phyloP scores from a whole-genome alignment of 192 early-diverging fungal species.

The Geosiphon pyriformis region DNA sequence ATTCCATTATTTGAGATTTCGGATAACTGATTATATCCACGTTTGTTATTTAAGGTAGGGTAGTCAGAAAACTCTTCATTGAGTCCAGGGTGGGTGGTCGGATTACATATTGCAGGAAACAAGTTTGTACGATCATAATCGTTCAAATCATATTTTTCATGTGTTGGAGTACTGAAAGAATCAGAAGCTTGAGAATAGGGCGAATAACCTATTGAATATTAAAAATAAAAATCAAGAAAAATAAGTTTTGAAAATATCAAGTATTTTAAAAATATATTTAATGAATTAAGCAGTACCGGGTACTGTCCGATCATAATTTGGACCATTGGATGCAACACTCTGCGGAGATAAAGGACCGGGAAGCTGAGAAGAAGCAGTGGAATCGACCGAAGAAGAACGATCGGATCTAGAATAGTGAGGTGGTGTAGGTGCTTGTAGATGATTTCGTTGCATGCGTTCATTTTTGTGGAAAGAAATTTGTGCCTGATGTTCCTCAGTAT shows the following conservation, averaged over 20 bases:
- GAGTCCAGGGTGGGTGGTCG: too few relatives aligned
- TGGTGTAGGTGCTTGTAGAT: slow-evolving; percentile 24
- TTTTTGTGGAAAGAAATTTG: slow-evolving; percentile 3
- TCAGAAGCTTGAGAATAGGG: neutral
- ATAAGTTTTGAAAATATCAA: neutral
- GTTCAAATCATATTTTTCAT: slow-evolving; percentile 21
- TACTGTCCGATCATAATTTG: neutral
- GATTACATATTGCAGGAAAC: too few relatives aligned
- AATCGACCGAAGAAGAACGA: slow-evolving; percentile 22
- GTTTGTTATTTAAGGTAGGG: slow-evolving; percentile 22
- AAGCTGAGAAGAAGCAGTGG: slow-evolving; percentile 14
- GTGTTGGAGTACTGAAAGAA: neutral
- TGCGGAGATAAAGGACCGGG: slow-evolving; percentile 20
- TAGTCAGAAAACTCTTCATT: slow-evolving; percentile 15
- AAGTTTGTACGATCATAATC: slow-evolving; percentile 24
- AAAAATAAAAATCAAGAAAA: neutral
- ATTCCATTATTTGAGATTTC: slow-evolving; percentile 12
- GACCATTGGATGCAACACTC: slow-evolving; percentile 27
- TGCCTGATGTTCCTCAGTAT: slow-evolving; percentile 44
- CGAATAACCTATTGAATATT: neutral
- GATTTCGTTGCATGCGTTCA: slow-evolving; percentile 1
- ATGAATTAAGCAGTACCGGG: neutral
- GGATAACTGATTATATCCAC: slow-evolving; percentile 25
- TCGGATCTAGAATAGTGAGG: slow-evolving; percentile 32
- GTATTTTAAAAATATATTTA: neutral